phyloP scores from a whole-genome alignment of 345 rosid genomes.

The Triadica sebifera region DNA sequence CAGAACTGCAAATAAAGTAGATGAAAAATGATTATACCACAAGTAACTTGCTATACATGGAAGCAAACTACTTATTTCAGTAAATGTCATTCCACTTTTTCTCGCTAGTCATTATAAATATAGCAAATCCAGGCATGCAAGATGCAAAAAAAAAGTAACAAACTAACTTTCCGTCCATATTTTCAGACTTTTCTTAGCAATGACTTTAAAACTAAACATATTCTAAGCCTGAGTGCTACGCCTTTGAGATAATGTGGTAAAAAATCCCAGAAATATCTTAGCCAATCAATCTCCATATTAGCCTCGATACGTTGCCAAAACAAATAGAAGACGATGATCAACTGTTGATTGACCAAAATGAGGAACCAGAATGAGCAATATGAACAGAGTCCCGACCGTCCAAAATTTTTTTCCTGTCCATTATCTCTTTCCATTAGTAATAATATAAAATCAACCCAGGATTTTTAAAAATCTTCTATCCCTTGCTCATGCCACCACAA shows the following conservation, averaged over 20 bases:
- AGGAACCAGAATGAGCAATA: not conserved
- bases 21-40: not conserved
- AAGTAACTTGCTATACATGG: not conserved
- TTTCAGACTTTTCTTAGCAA: no score
- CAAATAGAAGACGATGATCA: no score
- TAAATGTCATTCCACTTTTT: no score
- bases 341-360: no score
- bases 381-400: not conserved
- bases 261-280: not conserved
- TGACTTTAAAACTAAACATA: not conserved
- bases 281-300: not conserved
- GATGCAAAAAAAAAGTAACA: not conserved
- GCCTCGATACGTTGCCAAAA: not conserved
- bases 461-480: not conserved
- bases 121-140: not conserved
- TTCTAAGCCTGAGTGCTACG: not conserved
- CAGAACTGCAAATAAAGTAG: slow-evolving; percentile 53
- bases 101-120: not conserved
- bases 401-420: no score
- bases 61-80: not conserved
- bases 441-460: not conserved
- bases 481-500: not conserved
- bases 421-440: not conserved
- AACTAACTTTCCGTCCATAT: no score
- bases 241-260: not conserved